Evolutionary conservation across 1,284 basidiomycete genomes (phyloP), one percentile per base, ranked within the genome.

Genomic region (Apiotrichum sp.): DNA sequence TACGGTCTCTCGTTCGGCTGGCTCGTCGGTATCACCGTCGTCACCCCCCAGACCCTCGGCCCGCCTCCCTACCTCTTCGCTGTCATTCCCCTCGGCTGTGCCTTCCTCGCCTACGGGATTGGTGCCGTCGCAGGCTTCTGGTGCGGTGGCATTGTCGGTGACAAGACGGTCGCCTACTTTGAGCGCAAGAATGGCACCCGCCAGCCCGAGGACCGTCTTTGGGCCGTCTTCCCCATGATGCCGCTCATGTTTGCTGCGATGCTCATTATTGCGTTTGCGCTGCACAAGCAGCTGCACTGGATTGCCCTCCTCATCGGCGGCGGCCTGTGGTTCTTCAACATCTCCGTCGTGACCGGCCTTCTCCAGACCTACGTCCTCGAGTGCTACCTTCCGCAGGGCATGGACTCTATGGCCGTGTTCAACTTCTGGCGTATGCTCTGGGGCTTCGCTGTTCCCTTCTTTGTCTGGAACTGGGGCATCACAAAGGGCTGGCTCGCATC

Each of bases 341-440:
- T 68, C 31, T 58, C 60, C 3, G 65, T 64, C 31, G 52, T 63
- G 29, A 68, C 68, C 6, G 66, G 66, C 48, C 52, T 68, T 29
- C 55, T 67, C 7, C 65, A 65, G 48, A 65, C 61, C 45, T 75
- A 75, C 61, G 72, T 74, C 41, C 62, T 74, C 56, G 75, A 77
- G 57, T 62, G 58, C 43, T 73, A 70, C 62, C 47, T 75, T 50
- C 49, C 59, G 10, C 51, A 62, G 38, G 64, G 66, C 0, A 70
- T 72, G 56, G 70, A 72, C 55, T 69, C 68, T 13, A 69, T 72
- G 50, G 70, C 71, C 29, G 68, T 71, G 34, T 76, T 74, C 61
- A 68, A 68, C 58, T 72, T 75, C 62, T 70, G 70, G 66, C 74
- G 73, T 63, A 67, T 66, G 53, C 65, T 69, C 13, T 71, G 72